phyloP scores from a whole-genome alignment of 345 rosid genomes.

The Bruguiera parviflora region DNA sequence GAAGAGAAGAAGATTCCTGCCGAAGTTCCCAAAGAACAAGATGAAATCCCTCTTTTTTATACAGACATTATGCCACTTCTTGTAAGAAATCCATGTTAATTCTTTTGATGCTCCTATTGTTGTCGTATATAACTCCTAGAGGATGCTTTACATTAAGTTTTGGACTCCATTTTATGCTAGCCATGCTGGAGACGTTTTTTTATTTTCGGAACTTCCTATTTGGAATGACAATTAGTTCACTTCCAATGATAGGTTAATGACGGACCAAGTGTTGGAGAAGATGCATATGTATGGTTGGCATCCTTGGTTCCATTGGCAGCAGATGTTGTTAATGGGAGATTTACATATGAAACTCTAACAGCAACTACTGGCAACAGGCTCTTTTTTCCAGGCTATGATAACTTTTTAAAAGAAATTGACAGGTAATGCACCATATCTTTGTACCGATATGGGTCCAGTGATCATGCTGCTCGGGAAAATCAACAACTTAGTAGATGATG shows the following conservation, averaged over 20 bases:
- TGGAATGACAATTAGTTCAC: constrained; percentile 74
- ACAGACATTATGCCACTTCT: constrained; percentile 89
- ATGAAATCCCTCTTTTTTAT: constrained; percentile 76
- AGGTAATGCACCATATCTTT: constrained; percentile 38
- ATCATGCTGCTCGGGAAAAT: too few relatives aligned
- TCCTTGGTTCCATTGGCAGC: constrained; percentile 62
- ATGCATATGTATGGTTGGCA: constrained; percentile 77
- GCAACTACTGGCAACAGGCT: constrained; percentile 68
- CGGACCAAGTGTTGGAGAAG: constrained; percentile 72
- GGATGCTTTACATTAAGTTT: background rate
- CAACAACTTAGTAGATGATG: too few relatives aligned
- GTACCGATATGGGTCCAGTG: background rate
- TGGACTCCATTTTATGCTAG: background rate
- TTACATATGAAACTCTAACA: constrained; percentile 79
- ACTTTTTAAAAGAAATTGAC: constrained; percentile 65
- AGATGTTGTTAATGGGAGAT: constrained; percentile 69
- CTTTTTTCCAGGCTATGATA: constrained; percentile 77
- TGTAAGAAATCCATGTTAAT: constrained; percentile 39
- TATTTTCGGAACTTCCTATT: background rate
- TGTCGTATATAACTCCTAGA: background rate
- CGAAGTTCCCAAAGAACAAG: constrained; percentile 43
- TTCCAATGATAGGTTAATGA: constrained; percentile 64
- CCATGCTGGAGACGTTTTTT: too few relatives aligned
- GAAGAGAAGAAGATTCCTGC: constrained; percentile 50
- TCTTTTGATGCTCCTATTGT: background rate